Conservation (phyloP, 1,139 yeast genomes). For the Scheffersomyces lignicola region DNA sequence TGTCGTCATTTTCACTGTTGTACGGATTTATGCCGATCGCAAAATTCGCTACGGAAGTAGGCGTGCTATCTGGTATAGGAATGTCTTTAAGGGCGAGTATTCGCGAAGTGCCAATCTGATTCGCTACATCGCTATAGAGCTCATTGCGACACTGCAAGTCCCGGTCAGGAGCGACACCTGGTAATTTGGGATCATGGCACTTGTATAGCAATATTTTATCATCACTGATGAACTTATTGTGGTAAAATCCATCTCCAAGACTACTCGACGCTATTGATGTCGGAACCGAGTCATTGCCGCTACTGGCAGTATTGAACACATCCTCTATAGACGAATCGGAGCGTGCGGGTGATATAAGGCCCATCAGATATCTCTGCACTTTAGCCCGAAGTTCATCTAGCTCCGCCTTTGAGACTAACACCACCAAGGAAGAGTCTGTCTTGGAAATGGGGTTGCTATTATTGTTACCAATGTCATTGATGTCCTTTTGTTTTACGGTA, state of each 20-base stretch:
- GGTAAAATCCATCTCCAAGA: neutral
- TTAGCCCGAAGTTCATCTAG: constrained; percentile 13
- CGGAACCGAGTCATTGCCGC: neutral
- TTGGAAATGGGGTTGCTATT: constrained; percentile 2
- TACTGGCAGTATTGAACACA: neutral
- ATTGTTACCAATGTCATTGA: neutral
- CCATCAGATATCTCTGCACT: constrained; percentile 12
- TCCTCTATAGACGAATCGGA: neutral
- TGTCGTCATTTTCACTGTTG: constrained; percentile 20
- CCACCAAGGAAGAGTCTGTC: constrained; percentile 5
- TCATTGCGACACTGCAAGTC: neutral
- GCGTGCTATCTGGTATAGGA: neutral
- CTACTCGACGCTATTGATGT: neutral
- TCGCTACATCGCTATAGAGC: neutral
- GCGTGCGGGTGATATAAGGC: neutral
- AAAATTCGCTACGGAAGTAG: constrained; percentile 2
- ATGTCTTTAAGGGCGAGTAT: neutral
- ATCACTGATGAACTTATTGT: neutral
- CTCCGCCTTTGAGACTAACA: constrained; percentile 13
- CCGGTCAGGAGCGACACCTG: neutral
- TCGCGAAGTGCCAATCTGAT: neutral
- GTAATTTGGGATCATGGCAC: constrained; percentile 1
- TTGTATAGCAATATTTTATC: neutral
- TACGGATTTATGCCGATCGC: constrained; percentile 24
- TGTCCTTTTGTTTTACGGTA: too few species aligned